Evolutionary conservation across 352 stramenopile genomes (phyloP).

Genomic region (Globisporangium carolinianum): DNA sequence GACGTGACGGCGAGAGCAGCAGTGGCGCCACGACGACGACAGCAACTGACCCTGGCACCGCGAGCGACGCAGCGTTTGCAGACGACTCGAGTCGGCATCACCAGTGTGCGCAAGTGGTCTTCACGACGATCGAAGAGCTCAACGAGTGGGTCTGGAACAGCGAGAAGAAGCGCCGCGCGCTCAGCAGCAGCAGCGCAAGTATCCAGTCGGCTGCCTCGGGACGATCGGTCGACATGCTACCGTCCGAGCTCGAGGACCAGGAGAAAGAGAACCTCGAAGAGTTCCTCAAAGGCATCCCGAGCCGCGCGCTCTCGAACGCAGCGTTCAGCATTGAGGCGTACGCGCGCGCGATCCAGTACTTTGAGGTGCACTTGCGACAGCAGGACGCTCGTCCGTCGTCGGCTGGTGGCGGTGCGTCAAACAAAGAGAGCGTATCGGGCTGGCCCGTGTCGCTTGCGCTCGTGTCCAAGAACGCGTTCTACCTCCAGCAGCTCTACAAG

Average conservation of each 20-base stretch:
- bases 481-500: slow-evolving; percentile 73
- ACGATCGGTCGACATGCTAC: slow-evolving; percentile 22
- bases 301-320: slow-evolving; percentile 53
- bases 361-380: slow-evolving; percentile 61
- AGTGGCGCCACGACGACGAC: not conserved
- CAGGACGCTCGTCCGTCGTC: slow-evolving; percentile 18
- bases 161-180: slow-evolving; percentile 67
- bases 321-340: slow-evolving; percentile 66
- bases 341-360: slow-evolving; percentile 69
- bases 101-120: slow-evolving; percentile 81
- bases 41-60: no score
- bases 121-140: slow-evolving; percentile 81
- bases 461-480: slow-evolving; percentile 55
- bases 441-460: slow-evolving; percentile 37
- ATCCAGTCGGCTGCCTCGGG: slow-evolving; percentile 23
- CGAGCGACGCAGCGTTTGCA: slow-evolving; percentile 15
- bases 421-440: slow-evolving; percentile 6
- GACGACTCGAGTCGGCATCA: slow-evolving; percentile 77
- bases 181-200: slow-evolving; percentile 49
- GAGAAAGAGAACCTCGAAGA: slow-evolving; percentile 75
- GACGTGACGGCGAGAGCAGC: no score
- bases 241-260: slow-evolving; percentile 59
- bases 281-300: slow-evolving; percentile 70
- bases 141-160: slow-evolving; percentile 86
- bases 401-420: not conserved